These are phyloP conservation scores for Hypoxylon sp. DNA, from an alignment of 2,329 filamentous ascomycete species.

Conservation along the genomic window DNA sequence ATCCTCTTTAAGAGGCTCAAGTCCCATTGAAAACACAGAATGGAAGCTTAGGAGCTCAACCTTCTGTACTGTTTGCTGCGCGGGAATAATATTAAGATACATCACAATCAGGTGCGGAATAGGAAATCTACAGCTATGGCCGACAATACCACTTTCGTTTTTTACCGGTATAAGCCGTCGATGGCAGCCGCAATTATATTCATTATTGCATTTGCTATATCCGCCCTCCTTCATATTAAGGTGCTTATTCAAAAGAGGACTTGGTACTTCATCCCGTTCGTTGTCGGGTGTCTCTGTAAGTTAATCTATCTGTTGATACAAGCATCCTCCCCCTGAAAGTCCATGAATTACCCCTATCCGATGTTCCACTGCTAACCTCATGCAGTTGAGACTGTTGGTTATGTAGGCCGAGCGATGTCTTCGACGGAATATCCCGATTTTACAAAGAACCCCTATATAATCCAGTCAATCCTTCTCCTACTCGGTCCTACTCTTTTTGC, in stretches of 20 bases:
- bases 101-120: too few species aligned
- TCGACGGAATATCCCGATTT: constrained; percentile 52
- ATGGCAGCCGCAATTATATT: constrained; percentile 53
- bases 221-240: constrained; percentile 49
- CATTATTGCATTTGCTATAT: constrained; percentile 50
- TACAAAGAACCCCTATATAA: constrained; percentile 49
- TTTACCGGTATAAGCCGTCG: constrained; percentile 57
- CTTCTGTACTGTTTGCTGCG: too few species aligned
- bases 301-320: too few species aligned
- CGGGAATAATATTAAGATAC: too few species aligned
- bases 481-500: constrained; percentile 54
- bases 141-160: constrained; percentile 21
- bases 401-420: constrained; percentile 58
- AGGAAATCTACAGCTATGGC: constrained; percentile 5
- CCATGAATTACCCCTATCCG: not conserved
- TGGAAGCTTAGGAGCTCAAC: too few species aligned
- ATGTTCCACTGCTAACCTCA: not conserved
- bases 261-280: constrained; percentile 61
- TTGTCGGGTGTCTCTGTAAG: constrained; percentile 62
- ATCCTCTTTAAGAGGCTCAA: not conserved
- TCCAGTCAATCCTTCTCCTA: constrained; percentile 53
- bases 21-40: not conserved
- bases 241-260: constrained; percentile 51
- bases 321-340: not conserved
- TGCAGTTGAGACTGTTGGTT: constrained; percentile 61